Base-by-base conservation (phyloP, 352 stramenopile genomes). In the Phytopythium cucurbitacearum region DNA sequence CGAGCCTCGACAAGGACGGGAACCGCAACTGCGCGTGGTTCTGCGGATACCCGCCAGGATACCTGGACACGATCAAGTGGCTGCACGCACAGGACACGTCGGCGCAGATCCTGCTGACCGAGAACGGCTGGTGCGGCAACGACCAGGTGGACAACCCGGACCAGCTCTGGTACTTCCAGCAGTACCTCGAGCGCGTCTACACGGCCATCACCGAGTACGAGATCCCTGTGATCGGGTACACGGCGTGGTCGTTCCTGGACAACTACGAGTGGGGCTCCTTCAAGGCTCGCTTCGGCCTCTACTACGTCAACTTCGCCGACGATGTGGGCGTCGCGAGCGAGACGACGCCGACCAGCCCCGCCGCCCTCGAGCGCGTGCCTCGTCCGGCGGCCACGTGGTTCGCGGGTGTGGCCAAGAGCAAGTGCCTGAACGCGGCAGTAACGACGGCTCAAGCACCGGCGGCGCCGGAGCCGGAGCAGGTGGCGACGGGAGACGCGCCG, bases 191-290 rank as follows among this genome's bases (percentile, higher is more conserved):
- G 5, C 65, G 82, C 9, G 76, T 90, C 4, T 65, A 84, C 56
- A 71, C 65, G 50, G 76, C 69, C 9, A 51, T 83, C 12, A 55
- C 55, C 3, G 60, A 81, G 33, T 57, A 80, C 8, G 64, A 74
- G 10, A 84, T 90, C 48, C 71, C 73, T 21, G 60, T 98, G 36
- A 73, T 81, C 50, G 91, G 87, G 7, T 98, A 98, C 66, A 98
- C 94, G 67, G 88, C 85, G 5, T 98, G 92, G 94, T 91, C 72
- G 35, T 75, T 98, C 33, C 62, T 98, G 47, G 93, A 98, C 64
- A 98, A 98, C 60, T 98, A 96, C 67, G 94, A 99, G 63, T 99
- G 95, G 95, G 72, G 91, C 4, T 85, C 72, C 40, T 88, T 77
- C 57, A 64, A 68, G 33, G 72, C 74, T 15, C 74, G 74, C 36